Evolutionary conservation across 139 green algal genomes (phyloP).

Genomic region (Chlorella sp.): DNA sequence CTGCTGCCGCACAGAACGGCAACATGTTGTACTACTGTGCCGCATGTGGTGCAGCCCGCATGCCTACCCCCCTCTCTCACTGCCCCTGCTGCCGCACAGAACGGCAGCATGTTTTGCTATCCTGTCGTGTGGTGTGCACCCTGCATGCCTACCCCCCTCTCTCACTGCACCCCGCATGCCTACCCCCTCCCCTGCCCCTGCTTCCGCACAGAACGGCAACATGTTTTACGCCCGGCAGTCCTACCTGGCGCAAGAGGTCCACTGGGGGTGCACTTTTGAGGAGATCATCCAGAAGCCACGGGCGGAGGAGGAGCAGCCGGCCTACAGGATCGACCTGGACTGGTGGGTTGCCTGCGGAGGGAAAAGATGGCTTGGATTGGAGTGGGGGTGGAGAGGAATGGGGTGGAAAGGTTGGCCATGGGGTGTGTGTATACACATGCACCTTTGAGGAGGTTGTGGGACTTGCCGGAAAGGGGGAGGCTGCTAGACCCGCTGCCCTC

Average conservation of each 20-base stretch:
- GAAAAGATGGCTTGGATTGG: no score
- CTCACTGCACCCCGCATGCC: no score
- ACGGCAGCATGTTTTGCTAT: slow-evolving; percentile 83
- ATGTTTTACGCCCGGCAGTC: slow-evolving; percentile 78
- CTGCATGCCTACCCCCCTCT: no score
- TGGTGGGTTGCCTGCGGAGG: slow-evolving; percentile 27
- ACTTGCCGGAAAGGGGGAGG: no score
- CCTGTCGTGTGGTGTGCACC: no score
- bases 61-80: no score
- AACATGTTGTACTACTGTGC: slow-evolving; percentile 85
- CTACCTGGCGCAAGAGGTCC: slow-evolving; percentile 81
- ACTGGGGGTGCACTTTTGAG: slow-evolving; percentile 65
- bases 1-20: slow-evolving; percentile 52
- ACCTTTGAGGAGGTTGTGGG: no score
- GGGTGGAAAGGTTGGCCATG: no score
- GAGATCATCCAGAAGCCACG: slow-evolving; percentile 61
- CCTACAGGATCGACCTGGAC: slow-evolving; percentile 68
- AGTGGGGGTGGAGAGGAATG: no score
- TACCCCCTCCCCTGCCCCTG: neutral
- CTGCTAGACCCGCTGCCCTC: no score
- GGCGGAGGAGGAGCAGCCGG: slow-evolving; percentile 36
- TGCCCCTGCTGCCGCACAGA: slow-evolving; percentile 22
- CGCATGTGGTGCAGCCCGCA: no score
- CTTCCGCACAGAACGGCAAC: slow-evolving; percentile 63
- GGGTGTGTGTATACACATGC: no score